phyloP scores from a whole-genome alignment of 345 rosid species.

The Luvunga scandens region DNA sequence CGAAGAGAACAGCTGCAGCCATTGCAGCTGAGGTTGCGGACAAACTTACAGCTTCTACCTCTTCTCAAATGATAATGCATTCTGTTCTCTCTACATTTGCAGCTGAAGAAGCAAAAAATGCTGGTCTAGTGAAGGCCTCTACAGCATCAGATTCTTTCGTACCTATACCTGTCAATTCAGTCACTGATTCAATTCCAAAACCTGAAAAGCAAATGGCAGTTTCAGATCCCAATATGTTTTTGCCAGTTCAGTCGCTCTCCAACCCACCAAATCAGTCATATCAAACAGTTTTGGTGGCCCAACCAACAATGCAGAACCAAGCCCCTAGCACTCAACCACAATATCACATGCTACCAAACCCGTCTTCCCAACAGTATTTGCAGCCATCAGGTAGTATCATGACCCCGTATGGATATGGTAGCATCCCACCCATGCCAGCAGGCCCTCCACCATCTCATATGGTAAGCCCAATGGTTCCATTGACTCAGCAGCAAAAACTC shows the following conservation, averaged over 20 bases:
- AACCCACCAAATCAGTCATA: slow-evolving; percentile 40
- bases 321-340: slow-evolving; percentile 49
- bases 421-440: slow-evolving; percentile 56
- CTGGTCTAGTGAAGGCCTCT: slow-evolving; percentile 37
- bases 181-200: slow-evolving; percentile 30
- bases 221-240: slow-evolving; percentile 45
- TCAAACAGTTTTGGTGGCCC: slow-evolving; percentile 38
- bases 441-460: slow-evolving; percentile 53
- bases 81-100: slow-evolving; percentile 89
- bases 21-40: slow-evolving; percentile 98
- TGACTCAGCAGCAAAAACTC: slow-evolving; percentile 39
- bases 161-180: slow-evolving; percentile 19
- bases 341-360: slow-evolving; percentile 60
- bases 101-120: slow-evolving; percentile 83
- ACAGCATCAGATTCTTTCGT: slow-evolving; percentile 26
- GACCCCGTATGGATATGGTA: slow-evolving; percentile 55
- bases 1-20: slow-evolving; percentile 73
- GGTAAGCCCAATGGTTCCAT: slow-evolving; percentile 51
- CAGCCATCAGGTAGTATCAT: slow-evolving; percentile 52
- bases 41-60: slow-evolving; percentile 80
- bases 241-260: slow-evolving; percentile 36
- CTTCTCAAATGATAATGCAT: slow-evolving; percentile 91
- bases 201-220: slow-evolving; percentile 39
- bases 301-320: slow-evolving; percentile 43
- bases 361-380: slow-evolving; percentile 51